Conservation (phyloP, 176 grass and related monocot species). For the Phyllostachys edulis region DNA sequence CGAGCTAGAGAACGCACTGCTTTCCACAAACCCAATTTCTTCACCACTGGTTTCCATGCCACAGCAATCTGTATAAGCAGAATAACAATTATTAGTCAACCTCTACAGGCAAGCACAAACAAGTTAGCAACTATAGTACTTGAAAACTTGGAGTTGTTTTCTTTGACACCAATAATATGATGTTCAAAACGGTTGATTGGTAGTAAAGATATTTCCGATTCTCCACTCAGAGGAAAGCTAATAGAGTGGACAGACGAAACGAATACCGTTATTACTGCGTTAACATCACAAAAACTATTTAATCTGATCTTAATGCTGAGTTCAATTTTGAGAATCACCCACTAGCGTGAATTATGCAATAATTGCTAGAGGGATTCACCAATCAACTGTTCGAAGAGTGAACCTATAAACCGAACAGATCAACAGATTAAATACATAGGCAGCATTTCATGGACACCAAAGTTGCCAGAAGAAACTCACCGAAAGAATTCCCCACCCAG, state of each 20-base stretch:
- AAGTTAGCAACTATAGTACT: neutral
- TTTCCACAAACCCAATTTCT: conserved; percentile 64
- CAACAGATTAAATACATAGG: neutral
- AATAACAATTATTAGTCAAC: neutral
- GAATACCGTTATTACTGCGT: neutral
- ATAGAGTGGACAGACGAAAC: neutral
- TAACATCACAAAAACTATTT: neutral
- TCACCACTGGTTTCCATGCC: conserved; percentile 69
- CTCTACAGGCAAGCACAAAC: neutral
- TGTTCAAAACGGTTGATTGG: neutral
- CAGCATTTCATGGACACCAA: conserved; percentile 2
- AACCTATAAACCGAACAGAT: neutral
- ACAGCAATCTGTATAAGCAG: conserved; percentile 59
- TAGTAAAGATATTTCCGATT: neutral
- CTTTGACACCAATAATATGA: neutral
- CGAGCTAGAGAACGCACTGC: conserved; percentile 61
- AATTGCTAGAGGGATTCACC: neutral
- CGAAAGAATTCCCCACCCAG: conserved; percentile 82
- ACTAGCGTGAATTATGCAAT: neutral
- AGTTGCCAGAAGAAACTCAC: conserved; percentile 44
- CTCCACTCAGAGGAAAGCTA: neutral
- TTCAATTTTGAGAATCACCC: neutral
- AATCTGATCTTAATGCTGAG: neutral
- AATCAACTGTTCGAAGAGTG: neutral
- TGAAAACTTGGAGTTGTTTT: neutral